Evolutionary conservation across 2,329 filamentous ascomycete genomes (phyloP), one percentile per base, ranked within the genome.

Genomic region (Microcyclospora tardicrescens): DNA sequence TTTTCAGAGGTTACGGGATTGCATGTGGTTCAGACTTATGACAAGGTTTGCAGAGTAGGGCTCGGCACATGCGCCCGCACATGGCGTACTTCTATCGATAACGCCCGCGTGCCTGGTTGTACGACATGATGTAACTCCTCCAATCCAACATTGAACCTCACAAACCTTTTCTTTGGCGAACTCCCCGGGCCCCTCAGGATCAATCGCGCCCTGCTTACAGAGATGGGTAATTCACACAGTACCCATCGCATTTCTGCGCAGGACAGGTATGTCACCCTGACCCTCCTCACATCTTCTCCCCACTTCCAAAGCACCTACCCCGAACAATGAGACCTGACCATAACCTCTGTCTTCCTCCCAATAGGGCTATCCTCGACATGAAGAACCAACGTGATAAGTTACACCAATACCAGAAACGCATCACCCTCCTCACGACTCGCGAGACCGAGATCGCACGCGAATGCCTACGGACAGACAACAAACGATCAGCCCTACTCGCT

Each of bases 321-420:
- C 95, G 56, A 87, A 96, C 65, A 82, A 96, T 67, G 96, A 96
- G 68, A 85, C 78, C 64, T 89, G 96, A 67, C 87, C 29, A 33
- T 42, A 32, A 34, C 34, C 37, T 34, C 38, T 41, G 34, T 24
- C 34, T 36, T 31, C 39, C 33, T 28, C 28, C 38, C 35, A 34
- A 13, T 58, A 95, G 87, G 67, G 89, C 89, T 43, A 95, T 96
- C 63, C 81, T 96, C 56, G 87, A 96, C 65, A 82, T 96, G 67
- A 96, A 96, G 68, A 85, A 78, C 64, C 89, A 96, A 67, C 87
- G 91, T 61, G 91, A 98, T 70, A 93, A 86, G 62, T 79, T 98
- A 3, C 87, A 93, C 56, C 86, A 93, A 61, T 96, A 96, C 67
- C 89, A 95, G 63, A 81, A 82, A 55, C 82, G 84, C 54, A 91